A percentile compares a stretch with the other conserved stretches of the same genome.
Evolutionary conservation across 1,139 yeast genomes (phyloP).

Genomic region (Blastobotrys proliferans): DNA sequence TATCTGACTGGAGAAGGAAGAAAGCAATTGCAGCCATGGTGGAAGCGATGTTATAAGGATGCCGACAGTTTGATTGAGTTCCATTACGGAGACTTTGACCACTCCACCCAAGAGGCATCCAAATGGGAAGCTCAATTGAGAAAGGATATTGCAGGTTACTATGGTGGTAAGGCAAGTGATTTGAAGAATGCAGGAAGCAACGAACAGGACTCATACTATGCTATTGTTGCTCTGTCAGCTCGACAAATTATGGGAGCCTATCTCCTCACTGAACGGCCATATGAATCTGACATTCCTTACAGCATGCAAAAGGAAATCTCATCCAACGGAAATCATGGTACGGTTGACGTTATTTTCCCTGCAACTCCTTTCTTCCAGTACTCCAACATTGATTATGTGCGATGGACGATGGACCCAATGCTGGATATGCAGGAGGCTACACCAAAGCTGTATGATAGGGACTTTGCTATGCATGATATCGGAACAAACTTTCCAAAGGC

Average conservation of each 20-base stretch:
- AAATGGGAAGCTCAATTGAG: constrained; percentile 4
- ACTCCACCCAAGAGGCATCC: background rate
- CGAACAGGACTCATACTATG: constrained; percentile 12
- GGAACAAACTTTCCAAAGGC: constrained; percentile 13
- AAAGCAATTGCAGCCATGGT: constrained; percentile 9
- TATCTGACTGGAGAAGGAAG: constrained; percentile 2
- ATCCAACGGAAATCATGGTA: constrained; percentile 9
- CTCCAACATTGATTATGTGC: constrained; percentile 5
- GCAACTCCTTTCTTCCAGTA: constrained; percentile 10
- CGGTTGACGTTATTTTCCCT: constrained; percentile 14
- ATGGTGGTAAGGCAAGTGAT: background rate
- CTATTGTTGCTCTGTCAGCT: constrained; percentile 9
- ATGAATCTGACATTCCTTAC: constrained; percentile 4
- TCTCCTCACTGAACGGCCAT: background rate
- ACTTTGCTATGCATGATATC: constrained; percentile 13
- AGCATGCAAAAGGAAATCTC: constrained; percentile 11
- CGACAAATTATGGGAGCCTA: constrained; percentile 11
- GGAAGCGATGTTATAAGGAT: constrained; percentile 8
- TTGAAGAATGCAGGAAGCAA: constrained; percentile 9
- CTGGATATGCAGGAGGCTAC: constrained; percentile 6
- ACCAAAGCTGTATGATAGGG: constrained; percentile 8
- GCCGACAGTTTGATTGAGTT: constrained; percentile 1
- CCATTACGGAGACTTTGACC: constrained; percentile 9
- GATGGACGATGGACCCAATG: constrained; percentile 9
- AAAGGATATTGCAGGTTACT: constrained; percentile 9